Evolutionary conservation across 1,139 yeast genomes (phyloP), one percentile per base, ranked within the genome.

Genomic region (Hyphopichia khmerensis): DNA sequence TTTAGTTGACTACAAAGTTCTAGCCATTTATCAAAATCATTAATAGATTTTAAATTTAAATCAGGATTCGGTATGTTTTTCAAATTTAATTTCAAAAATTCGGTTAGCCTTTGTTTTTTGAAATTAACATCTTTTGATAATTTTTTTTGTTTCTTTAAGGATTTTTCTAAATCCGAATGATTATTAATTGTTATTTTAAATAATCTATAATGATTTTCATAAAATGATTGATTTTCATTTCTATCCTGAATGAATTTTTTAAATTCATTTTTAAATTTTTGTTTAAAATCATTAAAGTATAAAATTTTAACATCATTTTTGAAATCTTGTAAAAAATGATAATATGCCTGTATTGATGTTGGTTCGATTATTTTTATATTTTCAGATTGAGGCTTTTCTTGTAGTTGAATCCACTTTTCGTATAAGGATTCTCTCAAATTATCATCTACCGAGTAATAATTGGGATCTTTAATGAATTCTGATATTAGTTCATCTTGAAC

Each of bases 401-500:
- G 47, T 15, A 23, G 26, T 33, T 45, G 43, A n/a, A 61, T 57
- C 77, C 77, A 72, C 35, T 59, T 50, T 35, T 66, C 59, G 44
- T 60, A 72, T 4, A 63, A 42, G 5, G 41, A 46, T 43, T 65
- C 70, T 40, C 65, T 48, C 32, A 53, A 49, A 1, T 44, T 37
- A 3, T 49, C 45, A 17, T 55, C 52, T 3, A 69, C 48, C 2
- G 61, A 49, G 46, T 59, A 71, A 49, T 53, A 72, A n/a, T 56
- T 62, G 1, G 75, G 68, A 31, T 50, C 43, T 33, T 56, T 55
- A 9, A 58, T 61, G 17, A 72, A 54, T 16, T 63, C 64, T 2
- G 52, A 39, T 10, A 69, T 55, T 15, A 67, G 49, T 23, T 67
- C 70, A 41, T 72, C 77, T 46, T 70, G 71, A 1, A 72, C 62